Conservation (phyloP, 73 alveolate genomes). For the Tetrahymena malaccensis region DNA sequence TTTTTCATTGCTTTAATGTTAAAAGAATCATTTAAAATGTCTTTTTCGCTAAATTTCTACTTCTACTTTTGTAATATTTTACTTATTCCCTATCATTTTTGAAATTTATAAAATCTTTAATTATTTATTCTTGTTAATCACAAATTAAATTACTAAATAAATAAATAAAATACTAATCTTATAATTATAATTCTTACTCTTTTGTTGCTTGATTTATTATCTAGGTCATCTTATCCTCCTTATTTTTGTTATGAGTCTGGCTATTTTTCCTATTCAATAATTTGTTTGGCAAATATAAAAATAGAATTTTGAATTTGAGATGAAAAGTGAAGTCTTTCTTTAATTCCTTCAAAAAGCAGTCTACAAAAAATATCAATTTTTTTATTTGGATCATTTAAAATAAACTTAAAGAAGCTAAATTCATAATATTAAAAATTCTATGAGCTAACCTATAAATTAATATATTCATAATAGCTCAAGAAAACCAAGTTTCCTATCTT, state of each 20-base stretch:
- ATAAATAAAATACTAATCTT: too few species aligned
- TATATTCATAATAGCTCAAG: neutral
- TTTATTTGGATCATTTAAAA: neutral
- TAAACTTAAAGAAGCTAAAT: neutral
- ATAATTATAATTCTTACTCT: neutral
- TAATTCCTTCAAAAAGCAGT: neutral
- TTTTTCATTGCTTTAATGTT: neutral
- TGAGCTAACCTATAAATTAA: neutral
- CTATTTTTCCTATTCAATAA: neutral
- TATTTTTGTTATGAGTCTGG: too few species aligned
- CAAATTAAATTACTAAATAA: too few species aligned
- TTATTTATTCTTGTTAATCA: too few species aligned
- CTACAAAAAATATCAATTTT: neutral
- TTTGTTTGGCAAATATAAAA: neutral
- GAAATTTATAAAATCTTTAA: too few species aligned
- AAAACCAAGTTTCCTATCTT: neutral
- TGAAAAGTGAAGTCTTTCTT: neutral
- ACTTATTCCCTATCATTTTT: neutral
- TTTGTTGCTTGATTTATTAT: too few species aligned
- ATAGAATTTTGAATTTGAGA: neutral
- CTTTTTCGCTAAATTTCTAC: neutral
- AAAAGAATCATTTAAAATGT: neutral
- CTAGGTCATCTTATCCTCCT: neutral
- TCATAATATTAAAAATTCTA: neutral
- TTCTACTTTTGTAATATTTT: neutral